Percentiles rank a stretch among this genome's conserved stretches.
These are phyloP conservation scores for Fusarium camptoceras DNA, from an alignment of 2,329 filamentous ascomycete genomes.

Conservation along the genomic window DNA sequence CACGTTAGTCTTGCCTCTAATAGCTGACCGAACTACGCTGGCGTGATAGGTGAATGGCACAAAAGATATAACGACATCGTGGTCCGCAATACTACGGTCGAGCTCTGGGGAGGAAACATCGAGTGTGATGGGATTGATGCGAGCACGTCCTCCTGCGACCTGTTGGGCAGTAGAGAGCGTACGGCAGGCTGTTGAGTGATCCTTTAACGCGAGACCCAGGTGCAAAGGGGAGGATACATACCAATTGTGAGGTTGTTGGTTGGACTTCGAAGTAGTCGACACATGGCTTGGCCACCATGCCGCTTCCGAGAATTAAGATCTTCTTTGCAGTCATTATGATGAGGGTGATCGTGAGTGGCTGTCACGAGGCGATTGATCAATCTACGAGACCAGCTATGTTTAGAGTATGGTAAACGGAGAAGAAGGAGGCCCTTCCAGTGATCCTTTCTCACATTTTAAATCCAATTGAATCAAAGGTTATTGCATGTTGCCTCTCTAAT, in stretches of 20 bases:
- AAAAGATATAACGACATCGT: not conserved
- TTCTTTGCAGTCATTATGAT: not conserved
- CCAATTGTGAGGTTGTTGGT: not conserved
- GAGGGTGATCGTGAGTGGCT: not conserved
- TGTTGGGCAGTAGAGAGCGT: not conserved
- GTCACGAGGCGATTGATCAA: not conserved
- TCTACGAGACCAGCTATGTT: not conserved
- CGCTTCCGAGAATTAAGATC: not conserved
- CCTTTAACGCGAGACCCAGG: rapidly evolving
- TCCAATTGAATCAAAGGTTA: not conserved
- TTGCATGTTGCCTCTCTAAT: not conserved
- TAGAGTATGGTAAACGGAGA: not conserved
- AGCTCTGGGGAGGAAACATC: not conserved
- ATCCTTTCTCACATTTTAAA: not conserved
- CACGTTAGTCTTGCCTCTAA: not conserved
- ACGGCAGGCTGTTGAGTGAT: not conserved
- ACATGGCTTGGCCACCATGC: not conserved
- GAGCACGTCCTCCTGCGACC: not conserved
- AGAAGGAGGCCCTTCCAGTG: not conserved
- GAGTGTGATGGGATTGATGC: not conserved
- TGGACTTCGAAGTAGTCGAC: not conserved
- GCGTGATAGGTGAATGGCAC: not conserved
- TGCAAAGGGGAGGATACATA: not conserved
- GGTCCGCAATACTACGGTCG: not conserved
- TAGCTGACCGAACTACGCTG: not conserved